Evolutionary conservation across 2,329 filamentous ascomycete species (phyloP), one percentile per base, ranked within the genome.

Genomic region (Fusarium liriodendri): DNA sequence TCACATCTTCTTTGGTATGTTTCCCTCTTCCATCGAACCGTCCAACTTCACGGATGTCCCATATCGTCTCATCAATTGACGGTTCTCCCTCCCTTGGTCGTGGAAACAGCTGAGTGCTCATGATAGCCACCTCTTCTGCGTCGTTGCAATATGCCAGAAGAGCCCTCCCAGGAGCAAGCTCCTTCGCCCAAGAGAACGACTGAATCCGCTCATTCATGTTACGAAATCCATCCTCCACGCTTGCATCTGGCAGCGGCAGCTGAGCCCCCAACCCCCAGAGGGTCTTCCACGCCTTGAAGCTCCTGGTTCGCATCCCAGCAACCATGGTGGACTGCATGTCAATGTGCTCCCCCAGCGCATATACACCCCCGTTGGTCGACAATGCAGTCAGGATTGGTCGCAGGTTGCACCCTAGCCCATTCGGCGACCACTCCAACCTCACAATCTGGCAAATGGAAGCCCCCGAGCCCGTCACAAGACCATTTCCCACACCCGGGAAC

Each of bases 211-310:
- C 87, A 62, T 83, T 81, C 81, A 79, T 84, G 74, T 71, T 84
- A 66, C 72, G 76, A 18, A 80, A 79, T 1, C 82, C 72, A 32
- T 74, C 65, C 38, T 79, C 64, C 65, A 80, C 71, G 76, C 65
- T 82, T 35, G 81, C 79, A 32, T 85, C 83, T 0, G 88, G 88
- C 9, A 90, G 78, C 8, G 87, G 83, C 32, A 89, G 68, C 4
- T 84, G 84, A 45, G 86, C 87, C 8, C 89, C 89, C 4, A 90
- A 79, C 0, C 87, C 87, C 89, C 89, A 91, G 2, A 90, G 82
- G 1, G 88, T 83, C 64, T 85, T 82, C 89, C 89, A 91, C 18
- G 83, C 83, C 32, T 85, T 84, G 74, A 87, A 85, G 11, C 83
- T 80, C 18, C 84, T 82, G 11, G 80, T 80, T 10, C 83, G 80